A percentile compares a stretch with the other conserved stretches of the same genome.
Conservation (phyloP, 2,329 filamentous ascomycete genomes). For the Onygenales sp. region DNA sequence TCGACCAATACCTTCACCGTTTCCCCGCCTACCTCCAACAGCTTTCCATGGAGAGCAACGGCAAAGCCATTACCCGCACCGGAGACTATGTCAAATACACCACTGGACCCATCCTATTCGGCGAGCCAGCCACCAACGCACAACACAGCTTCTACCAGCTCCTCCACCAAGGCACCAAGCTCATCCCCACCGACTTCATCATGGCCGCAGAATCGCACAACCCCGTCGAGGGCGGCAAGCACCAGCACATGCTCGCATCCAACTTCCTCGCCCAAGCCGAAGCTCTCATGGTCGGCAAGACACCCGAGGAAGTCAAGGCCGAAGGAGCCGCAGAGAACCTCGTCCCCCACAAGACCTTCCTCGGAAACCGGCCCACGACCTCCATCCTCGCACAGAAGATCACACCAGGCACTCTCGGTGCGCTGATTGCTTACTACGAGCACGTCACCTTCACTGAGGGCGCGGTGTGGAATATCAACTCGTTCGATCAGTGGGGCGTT, state of each 20-base stretch:
- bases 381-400: conserved; percentile 90
- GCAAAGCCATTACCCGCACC: conserved; percentile 87
- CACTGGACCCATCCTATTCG: conserved; percentile 90
- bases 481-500: conserved; percentile 98
- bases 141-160: conserved; percentile 99
- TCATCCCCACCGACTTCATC: conserved; percentile 97
- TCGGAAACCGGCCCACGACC: conserved; percentile 93
- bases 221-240: conserved; percentile 80
- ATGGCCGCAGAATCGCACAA: conserved; percentile 95
- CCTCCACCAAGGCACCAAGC: conserved; percentile 96
- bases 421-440: conserved; percentile 97
- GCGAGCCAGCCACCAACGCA: conserved; percentile 96
- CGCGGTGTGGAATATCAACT: conserved; percentile 98
- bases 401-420: conserved; percentile 85
- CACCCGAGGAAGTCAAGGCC: conserved; percentile 37
- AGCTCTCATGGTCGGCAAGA: conserved; percentile 46
- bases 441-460: conserved; percentile 97
- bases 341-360: conserved; percentile 97
- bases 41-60: conserved; percentile 98
- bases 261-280: conserved; percentile 43
- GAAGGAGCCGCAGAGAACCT: conserved; percentile 44
- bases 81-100: conserved; percentile 92
- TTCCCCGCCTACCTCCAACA: conserved; percentile 99
- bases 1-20: conserved; percentile 97
- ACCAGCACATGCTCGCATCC: conserved; percentile 61